These are phyloP conservation scores for Arthrobotrys sinensis DNA, from an alignment of 2,329 filamentous ascomycete genomes.

Conservation along the genomic window DNA sequence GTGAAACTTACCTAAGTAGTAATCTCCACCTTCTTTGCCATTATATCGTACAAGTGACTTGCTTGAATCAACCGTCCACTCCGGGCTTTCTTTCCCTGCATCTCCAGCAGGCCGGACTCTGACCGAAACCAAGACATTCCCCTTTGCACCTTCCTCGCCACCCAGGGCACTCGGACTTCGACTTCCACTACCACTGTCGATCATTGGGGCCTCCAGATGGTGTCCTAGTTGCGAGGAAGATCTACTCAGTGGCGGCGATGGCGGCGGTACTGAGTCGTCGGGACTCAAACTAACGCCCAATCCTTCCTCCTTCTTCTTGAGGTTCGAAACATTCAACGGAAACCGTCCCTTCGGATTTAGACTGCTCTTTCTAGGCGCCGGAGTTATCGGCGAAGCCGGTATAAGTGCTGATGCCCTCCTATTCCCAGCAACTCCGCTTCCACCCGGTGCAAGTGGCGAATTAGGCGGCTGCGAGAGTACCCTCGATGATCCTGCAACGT, in stretches of 20 bases:
- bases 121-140: conserved; percentile 96
- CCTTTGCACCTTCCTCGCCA: conserved; percentile 80
- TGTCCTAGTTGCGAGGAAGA: conserved; percentile 50
- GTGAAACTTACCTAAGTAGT: conserved; percentile 82
- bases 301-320: conserved; percentile 56
- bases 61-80: conserved; percentile 93
- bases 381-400: conserved; percentile 45
- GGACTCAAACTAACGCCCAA: conserved; percentile 49
- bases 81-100: conserved; percentile 75
- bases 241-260: conserved; percentile 52
- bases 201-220: conserved; percentile 42
- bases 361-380: conserved; percentile 48
- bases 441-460: conserved; percentile 53
- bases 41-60: conserved; percentile 85
- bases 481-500: conserved; percentile 41
- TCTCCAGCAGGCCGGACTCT: conserved; percentile 85
- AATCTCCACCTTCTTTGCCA: conserved; percentile 92
- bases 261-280: conserved; percentile 44
- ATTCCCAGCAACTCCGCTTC: conserved; percentile 56
- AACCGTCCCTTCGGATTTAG: conserved; percentile 58
- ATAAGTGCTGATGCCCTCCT: conserved; percentile 49
- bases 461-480: conserved; percentile 50
- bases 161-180: conserved; percentile 61
- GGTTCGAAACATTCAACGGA: conserved; percentile 44
- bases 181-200: conserved; percentile 47